Evolutionary conservation across 2,329 filamentous ascomycete species (phyloP).

Genomic region (Lachnellula arida): DNA sequence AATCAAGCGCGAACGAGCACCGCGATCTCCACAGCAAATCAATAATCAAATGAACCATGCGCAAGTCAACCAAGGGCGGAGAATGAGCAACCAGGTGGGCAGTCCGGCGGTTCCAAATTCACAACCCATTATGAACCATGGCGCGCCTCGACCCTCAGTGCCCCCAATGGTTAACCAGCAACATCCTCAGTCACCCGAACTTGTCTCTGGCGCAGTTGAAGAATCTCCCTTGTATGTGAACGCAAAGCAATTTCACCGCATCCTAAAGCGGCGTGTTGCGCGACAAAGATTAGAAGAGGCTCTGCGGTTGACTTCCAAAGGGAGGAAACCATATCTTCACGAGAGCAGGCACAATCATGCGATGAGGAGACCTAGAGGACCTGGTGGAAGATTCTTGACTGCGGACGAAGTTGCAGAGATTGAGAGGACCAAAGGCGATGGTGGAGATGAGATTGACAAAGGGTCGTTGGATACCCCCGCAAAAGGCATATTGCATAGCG

Average conservation of each 20-base stretch:
- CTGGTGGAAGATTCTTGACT: slow-evolving; percentile 91
- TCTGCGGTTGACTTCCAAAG: slow-evolving; percentile 86
- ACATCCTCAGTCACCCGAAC: slow-evolving; percentile 72
- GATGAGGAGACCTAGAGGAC: slow-evolving; percentile 90
- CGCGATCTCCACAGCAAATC: slow-evolving; percentile 65
- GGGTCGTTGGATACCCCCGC: slow-evolving; percentile 30
- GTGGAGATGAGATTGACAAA: slow-evolving; percentile 36
- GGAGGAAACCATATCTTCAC: slow-evolving; percentile 93
- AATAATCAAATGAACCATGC: slow-evolving; percentile 50
- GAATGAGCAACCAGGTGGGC: slow-evolving; percentile 65
- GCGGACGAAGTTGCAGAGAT: slow-evolving; percentile 92
- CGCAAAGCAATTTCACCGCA: slow-evolving; percentile 97
- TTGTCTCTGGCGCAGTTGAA: slow-evolving; percentile 67
- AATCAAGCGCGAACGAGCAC: slow-evolving; percentile 69
- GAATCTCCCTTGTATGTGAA: slow-evolving; percentile 97
- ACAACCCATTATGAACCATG: slow-evolving; percentile 72
- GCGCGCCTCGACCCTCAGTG: slow-evolving; percentile 46
- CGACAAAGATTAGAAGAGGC: slow-evolving; percentile 92
- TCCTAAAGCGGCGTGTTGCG: slow-evolving; percentile 88
- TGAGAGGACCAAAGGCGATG: slow-evolving; percentile 56
- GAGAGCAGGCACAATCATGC: slow-evolving; percentile 97
- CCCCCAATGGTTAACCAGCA: slow-evolving; percentile 60
- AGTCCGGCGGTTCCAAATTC: slow-evolving; percentile 71
- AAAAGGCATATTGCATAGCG: slow-evolving; percentile 28
- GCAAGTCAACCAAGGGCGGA: slow-evolving; percentile 52